Percentiles rank a stretch among this genome's conserved stretches.
phyloP scores from a whole-genome alignment of 2,329 filamentous ascomycete genomes.

The Huntiella omanensis region DNA sequence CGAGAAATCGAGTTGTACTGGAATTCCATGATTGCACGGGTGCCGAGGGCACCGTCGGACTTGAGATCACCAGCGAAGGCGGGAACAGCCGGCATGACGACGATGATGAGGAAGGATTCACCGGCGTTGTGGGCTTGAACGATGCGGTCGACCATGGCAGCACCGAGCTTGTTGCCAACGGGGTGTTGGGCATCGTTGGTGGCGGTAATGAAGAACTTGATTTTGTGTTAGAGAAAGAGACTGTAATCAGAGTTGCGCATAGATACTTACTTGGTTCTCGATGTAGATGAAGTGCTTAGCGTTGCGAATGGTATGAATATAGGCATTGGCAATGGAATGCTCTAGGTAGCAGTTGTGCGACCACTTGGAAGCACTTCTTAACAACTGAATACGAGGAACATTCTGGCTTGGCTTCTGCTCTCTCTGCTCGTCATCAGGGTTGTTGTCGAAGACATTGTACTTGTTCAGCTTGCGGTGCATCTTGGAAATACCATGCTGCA shows the following conservation, averaged over 20 bases:
- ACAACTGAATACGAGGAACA: slow-evolving; percentile 26
- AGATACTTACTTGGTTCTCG: slow-evolving; percentile 40
- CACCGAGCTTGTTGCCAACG: slow-evolving; percentile 60
- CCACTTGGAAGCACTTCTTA: slow-evolving; percentile 32
- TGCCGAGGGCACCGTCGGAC: slow-evolving; percentile 52
- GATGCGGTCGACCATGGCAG: slow-evolving; percentile 61
- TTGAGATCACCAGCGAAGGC: slow-evolving; percentile 68
- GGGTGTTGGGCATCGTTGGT: slow-evolving; percentile 51
- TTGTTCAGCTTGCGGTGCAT: slow-evolving; percentile 10
- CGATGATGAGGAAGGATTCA: slow-evolving; percentile 54
- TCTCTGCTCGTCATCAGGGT: background rate
- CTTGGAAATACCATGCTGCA: slow-evolving; percentile 6
- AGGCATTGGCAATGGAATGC: slow-evolving; percentile 77
- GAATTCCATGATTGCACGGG: slow-evolving; percentile 74
- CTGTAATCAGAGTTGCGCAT: background rate
- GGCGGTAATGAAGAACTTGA: slow-evolving; percentile 69
- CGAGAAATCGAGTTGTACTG: slow-evolving; percentile 67
- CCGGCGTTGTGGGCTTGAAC: slow-evolving; percentile 46
- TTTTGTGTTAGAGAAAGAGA: slow-evolving; percentile 6
- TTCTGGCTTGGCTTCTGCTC: background rate
- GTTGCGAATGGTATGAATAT: slow-evolving; percentile 50
- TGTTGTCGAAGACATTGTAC: slow-evolving; percentile 2
- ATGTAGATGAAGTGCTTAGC: slow-evolving; percentile 62
- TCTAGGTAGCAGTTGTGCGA: slow-evolving; percentile 32
- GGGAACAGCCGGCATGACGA: slow-evolving; percentile 63